Evolutionary conservation across 345 rosid species (phyloP).

Genomic region (Brassica incana): DNA sequence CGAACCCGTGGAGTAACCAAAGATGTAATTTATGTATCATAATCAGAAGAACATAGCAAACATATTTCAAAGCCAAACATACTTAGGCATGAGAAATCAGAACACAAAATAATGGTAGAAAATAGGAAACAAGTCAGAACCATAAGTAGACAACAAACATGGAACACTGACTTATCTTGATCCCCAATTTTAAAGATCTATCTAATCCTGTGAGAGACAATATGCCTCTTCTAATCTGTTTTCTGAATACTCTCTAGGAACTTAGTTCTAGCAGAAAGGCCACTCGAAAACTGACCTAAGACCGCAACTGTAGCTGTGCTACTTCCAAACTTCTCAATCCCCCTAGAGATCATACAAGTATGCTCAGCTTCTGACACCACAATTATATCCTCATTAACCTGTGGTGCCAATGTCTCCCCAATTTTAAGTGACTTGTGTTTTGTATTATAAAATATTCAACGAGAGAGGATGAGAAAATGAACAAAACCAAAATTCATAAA

Average conservation of each 20-base stretch:
- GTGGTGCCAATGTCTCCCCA: conserved; percentile 51
- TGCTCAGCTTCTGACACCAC: conserved; percentile 77
- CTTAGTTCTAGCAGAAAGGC: conserved; percentile 1
- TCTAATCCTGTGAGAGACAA: background rate
- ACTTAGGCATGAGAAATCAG: conserved; percentile 8
- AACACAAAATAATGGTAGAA: background rate
- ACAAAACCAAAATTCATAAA: too few species aligned
- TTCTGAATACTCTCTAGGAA: conserved; percentile 14
- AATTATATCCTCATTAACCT: conserved; percentile 65
- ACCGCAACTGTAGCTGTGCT: conserved; percentile 21
- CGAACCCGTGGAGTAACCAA: background rate
- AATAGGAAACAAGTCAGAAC: background rate
- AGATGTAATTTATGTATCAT: background rate
- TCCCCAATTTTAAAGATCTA: background rate
- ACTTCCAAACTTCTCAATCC: conserved; percentile 59
- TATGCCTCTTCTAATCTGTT: conserved; percentile 1
- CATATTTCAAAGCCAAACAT: background rate
- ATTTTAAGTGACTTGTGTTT: too few species aligned
- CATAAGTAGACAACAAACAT: background rate
- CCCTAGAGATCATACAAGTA: conserved; percentile 81
- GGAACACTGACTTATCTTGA: background rate
- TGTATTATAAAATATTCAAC: background rate
- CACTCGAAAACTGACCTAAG: conserved; percentile 11
- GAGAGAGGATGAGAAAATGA: background rate
- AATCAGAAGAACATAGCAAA: conserved; percentile 8